phyloP scores from a whole-genome alignment of 2,329 filamentous ascomycete genomes.

The Neopestalotiopsis sp. region DNA sequence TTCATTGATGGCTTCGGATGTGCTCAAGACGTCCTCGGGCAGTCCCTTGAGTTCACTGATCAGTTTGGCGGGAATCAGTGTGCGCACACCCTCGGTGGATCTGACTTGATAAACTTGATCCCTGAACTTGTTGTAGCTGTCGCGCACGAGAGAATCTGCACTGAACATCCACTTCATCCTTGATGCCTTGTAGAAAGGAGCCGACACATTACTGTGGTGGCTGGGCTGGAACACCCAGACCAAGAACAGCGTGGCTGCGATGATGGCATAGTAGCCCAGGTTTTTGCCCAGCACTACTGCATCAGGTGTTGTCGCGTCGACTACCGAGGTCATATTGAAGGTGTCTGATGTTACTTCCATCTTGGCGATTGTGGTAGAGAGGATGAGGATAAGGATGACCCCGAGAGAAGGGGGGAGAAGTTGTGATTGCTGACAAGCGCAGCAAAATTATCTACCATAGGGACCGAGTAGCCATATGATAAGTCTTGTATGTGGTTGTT shows the following conservation, averaged over 20 bases:
- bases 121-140: slow-evolving; percentile 57
- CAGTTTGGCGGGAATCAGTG: slow-evolving; percentile 51
- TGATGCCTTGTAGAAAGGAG: slow-evolving; percentile 54
- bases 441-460: slow-evolving; percentile 25
- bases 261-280: slow-evolving; percentile 48
- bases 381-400: not conserved
- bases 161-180: slow-evolving; percentile 57
- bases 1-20: slow-evolving; percentile 54
- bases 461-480: slow-evolving; percentile 5
- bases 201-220: slow-evolving; percentile 39
- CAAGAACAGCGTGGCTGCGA: slow-evolving; percentile 42
- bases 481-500: not conserved
- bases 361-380: slow-evolving; percentile 10
- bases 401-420: slow-evolving; percentile 19
- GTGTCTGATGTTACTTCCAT: slow-evolving; percentile 13
- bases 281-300: slow-evolving; percentile 35
- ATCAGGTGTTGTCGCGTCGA: not conserved
- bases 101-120: slow-evolving; percentile 57
- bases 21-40: slow-evolving; percentile 54
- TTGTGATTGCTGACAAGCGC: slow-evolving; percentile 20
- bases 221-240: slow-evolving; percentile 45
- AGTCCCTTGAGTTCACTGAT: slow-evolving; percentile 53
- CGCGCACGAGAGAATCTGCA: slow-evolving; percentile 51
- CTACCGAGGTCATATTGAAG: slow-evolving; percentile 18
- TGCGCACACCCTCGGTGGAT: slow-evolving; percentile 55